Conservation (phyloP, 192 early-diverging fungal species). For the Linnemannia exigua region DNA sequence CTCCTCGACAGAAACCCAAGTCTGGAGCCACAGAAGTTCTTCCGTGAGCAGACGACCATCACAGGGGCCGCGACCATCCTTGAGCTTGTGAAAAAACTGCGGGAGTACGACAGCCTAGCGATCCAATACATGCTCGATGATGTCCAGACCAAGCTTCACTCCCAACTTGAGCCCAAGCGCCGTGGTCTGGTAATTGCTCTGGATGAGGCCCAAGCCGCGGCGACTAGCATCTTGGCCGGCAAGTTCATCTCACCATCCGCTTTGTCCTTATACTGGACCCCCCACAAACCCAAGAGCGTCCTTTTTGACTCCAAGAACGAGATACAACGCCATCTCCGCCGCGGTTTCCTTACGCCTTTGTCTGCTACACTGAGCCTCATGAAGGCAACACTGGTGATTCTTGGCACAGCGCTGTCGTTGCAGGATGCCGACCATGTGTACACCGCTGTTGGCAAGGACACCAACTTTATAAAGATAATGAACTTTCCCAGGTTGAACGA, state of each 20-base stretch:
- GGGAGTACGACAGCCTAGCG: conserved; percentile 11
- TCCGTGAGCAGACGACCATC: no score
- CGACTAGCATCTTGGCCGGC: conserved; percentile 5
- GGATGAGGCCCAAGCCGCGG: no score
- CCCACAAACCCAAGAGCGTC: no score
- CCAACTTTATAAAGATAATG: conserved; percentile 9
- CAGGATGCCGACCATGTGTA: conserved; percentile 39
- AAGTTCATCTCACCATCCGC: conserved; percentile 33
- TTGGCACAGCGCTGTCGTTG: conserved; percentile 37
- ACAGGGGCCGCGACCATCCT: conserved; percentile 29
- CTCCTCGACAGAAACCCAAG: no score
- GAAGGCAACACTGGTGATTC: no score
- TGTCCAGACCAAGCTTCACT: conserved; percentile 12
- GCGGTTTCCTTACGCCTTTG: no score
- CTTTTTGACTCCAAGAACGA: no score
- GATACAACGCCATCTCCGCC: no score
- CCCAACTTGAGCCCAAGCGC: background rate
- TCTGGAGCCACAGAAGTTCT: no score
- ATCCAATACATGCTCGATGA: conserved; percentile 25
- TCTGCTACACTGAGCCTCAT: no score
- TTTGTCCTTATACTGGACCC: no score
- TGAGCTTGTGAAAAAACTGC: conserved; percentile 16
- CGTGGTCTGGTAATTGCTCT: conserved; percentile 19
- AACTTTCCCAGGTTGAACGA: conserved; percentile 29
- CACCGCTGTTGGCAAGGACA: conserved; percentile 31